Base-by-base conservation (phyloP, 2,329 filamentous ascomycete genomes). In the Penicillium vulpinum region DNA sequence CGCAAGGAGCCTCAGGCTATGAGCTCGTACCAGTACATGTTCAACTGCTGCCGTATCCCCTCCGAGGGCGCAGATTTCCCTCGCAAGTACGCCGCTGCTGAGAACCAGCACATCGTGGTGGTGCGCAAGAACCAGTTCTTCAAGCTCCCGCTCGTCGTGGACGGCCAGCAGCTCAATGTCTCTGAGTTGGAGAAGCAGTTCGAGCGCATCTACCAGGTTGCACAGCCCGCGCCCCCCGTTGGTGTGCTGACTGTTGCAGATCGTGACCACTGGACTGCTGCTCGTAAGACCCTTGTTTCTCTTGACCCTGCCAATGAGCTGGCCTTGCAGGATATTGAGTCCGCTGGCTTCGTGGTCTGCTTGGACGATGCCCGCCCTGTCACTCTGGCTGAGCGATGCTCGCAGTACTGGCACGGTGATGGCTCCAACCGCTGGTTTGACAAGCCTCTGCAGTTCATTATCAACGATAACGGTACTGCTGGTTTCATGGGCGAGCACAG, bases 21-120 rank as follows among this genome's bases (percentile, higher is more conserved):
- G 94, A 92, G 92, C 81, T 94, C 91, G 73, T 97, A 97, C 81
- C 83, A 96, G 80, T 97, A 88, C 85, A 99, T 99, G 94, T 99
- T 99, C 85, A 97, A 99, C 78, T 87, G 85, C 77, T 90, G 86
- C 76, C 88, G 94, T 66, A 87, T 97, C 39, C 88, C 93, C 29
- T 89, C 89, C 52, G 88, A 88, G 69, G 89, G 91, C 13, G 84
- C 87, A 33, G 94, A 99, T 73, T 86, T 91, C 71, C 89, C 90
- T 10, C 81, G 89, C 73, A 97, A 97, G 78, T 96, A 88, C 77
- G 78, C 87, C 11, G 77, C 85, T 57, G 78, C 85, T 59, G 84
- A 89, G 62, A 85, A 97, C 81, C 89, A 93, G 78, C 89, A 97
- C 79, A 90, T 99, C 65, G 77, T 96, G 47, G 94, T 86, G 36